phyloP scores from a whole-genome alignment of 176 grass and related monocot species.

The Triticum urartu region DNA sequence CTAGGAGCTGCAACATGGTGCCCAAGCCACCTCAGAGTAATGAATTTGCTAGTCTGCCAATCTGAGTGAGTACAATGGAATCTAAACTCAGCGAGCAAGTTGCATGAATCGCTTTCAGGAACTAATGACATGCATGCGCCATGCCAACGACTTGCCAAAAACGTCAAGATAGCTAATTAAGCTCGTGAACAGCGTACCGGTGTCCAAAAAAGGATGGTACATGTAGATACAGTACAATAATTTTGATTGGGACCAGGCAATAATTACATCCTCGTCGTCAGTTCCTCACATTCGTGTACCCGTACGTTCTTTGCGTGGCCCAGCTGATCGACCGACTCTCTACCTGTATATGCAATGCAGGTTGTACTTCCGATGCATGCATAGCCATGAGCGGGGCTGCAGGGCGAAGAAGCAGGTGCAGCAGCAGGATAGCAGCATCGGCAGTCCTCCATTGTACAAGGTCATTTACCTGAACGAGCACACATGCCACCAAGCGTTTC shows the following conservation, averaged over 20 bases:
- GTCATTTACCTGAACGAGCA: slow-evolving; percentile 46
- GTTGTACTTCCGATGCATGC: slow-evolving; percentile 36
- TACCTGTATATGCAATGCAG: slow-evolving; percentile 23
- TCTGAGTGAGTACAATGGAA: background rate
- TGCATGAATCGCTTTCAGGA: background rate
- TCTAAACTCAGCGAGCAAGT: background rate
- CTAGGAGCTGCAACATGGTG: background rate
- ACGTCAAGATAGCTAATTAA: slow-evolving; percentile 4
- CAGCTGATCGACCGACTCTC: background rate
- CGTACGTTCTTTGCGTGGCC: background rate
- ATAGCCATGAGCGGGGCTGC: slow-evolving; percentile 27
- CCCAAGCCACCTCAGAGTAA: background rate
- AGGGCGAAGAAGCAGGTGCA: slow-evolving; percentile 50
- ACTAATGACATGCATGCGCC: background rate
- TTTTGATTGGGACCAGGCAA: background rate
- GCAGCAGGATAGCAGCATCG: slow-evolving; percentile 4
- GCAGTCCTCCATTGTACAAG: background rate
- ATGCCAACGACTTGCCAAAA: slow-evolving; percentile 34
- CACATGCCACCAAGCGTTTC: slow-evolving; percentile 36
- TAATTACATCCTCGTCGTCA: background rate
- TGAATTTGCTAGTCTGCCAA: background rate
- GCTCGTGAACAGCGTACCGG: background rate
- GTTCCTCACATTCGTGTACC: background rate
- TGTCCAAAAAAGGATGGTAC: background rate
- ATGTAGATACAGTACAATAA: background rate